Conservation (phyloP, 129 eudicot genomes). For the Cynara cardunculus region DNA sequence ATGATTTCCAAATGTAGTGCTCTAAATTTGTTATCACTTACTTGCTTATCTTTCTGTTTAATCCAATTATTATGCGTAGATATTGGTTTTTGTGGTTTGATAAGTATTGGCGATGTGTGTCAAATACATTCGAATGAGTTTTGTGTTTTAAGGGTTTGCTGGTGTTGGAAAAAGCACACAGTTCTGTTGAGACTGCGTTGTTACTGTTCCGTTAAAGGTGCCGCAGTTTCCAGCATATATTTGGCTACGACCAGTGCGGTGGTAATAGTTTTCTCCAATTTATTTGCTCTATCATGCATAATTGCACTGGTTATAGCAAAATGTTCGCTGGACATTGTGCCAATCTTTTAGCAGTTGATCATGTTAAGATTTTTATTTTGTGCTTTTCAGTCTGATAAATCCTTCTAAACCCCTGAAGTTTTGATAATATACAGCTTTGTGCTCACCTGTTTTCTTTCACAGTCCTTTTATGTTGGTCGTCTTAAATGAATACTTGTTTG, state of each 20-base stretch:
- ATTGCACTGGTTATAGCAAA: neutral
- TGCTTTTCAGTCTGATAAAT: neutral
- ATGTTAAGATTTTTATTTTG: neutral
- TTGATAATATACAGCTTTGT: neutral
- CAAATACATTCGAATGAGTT: neutral
- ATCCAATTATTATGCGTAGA: neutral
- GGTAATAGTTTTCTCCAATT: neutral
- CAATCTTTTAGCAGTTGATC: slow-evolving; percentile 1
- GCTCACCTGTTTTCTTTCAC: neutral
- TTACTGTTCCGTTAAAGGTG: neutral
- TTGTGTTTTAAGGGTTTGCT: slow-evolving; percentile 2
- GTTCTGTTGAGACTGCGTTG: neutral
- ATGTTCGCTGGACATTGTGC: neutral
- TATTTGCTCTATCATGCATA: neutral
- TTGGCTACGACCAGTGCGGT: neutral
- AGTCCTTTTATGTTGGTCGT: neutral
- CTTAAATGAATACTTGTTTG: neutral
- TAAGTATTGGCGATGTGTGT: slow-evolving; percentile 3
- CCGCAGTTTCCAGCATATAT: neutral
- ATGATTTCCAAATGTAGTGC: neutral
- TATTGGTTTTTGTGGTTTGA: neutral
- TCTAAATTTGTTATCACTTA: neutral
- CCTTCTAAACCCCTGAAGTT: neutral
- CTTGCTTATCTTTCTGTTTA: slow-evolving; percentile 1
- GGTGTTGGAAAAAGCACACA: neutral